Evolutionary conservation across 805 yeast species (phyloP).

Genomic region (Candida alai): DNA sequence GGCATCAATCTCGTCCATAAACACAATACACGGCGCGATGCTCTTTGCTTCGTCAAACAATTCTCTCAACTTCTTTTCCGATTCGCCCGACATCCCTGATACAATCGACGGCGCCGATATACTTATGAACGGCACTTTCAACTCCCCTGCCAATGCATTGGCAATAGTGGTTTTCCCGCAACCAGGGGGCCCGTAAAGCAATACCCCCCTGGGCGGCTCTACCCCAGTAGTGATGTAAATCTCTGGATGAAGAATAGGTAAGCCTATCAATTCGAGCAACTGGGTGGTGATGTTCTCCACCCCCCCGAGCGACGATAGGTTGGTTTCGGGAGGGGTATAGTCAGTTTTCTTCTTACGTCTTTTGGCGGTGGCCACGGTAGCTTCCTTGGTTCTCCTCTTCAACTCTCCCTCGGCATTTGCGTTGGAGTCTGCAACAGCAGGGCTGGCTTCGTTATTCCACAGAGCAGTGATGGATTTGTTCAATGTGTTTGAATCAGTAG

Average conservation of each 20-base stretch:
- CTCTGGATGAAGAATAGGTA: constrained; percentile 93
- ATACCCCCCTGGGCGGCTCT: constrained; percentile 90
- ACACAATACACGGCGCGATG: constrained; percentile 88
- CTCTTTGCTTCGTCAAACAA: constrained; percentile 87
- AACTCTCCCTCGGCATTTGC: constrained; percentile 13
- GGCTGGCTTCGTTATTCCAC: constrained; percentile 46
- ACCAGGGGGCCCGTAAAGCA: constrained; percentile 98
- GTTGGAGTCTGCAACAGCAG: not conserved
- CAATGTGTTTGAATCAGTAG: constrained; percentile 59
- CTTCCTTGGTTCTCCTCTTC: constrained; percentile 52
- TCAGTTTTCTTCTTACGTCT: constrained; percentile 43
- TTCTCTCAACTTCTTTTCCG: constrained; percentile 91
- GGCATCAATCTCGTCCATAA: constrained; percentile 96
- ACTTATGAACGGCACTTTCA: constrained; percentile 87
- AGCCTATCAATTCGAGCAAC: constrained; percentile 82
- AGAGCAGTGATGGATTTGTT: constrained; percentile 72
- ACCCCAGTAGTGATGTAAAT: constrained; percentile 84
- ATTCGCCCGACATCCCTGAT: constrained; percentile 99
- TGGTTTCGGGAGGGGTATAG: constrained; percentile 65
- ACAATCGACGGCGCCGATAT: constrained; percentile 95
- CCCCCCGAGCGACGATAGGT: constrained; percentile 81
- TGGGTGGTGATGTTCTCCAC: constrained; percentile 81
- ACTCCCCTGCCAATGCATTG: constrained; percentile 91
- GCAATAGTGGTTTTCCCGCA: constrained; percentile 98
- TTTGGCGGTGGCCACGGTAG: constrained; percentile 27